Conservation (phyloP, 1,284 basidiomycete species). For the Tilletia setariae region DNA sequence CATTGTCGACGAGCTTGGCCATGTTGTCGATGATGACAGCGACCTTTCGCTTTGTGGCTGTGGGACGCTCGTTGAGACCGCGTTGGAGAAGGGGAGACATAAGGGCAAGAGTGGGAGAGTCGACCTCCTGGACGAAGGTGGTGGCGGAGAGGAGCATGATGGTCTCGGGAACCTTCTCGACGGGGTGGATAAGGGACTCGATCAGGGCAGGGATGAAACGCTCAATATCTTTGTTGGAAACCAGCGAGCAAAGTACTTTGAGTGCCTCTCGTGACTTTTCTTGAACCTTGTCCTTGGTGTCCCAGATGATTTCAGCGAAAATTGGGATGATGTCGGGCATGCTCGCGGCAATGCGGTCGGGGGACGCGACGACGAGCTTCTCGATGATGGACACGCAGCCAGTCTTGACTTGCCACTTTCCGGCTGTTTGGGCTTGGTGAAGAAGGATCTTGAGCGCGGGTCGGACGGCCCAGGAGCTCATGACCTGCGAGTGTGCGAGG, state of each 20-base stretch:
- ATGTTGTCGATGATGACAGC: slow-evolving; percentile 56
- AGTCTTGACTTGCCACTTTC: slow-evolving; percentile 99
- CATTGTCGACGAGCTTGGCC: slow-evolving; percentile 55
- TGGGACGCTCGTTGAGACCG: slow-evolving; percentile 66
- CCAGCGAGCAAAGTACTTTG: slow-evolving; percentile 65
- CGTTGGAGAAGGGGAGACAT: slow-evolving; percentile 97
- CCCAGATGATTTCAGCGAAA: slow-evolving; percentile 95
- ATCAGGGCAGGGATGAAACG: slow-evolving; percentile 76
- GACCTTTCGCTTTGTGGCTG: slow-evolving; percentile 55
- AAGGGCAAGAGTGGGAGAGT: slow-evolving; percentile 95
- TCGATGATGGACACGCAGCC: slow-evolving; percentile 81
- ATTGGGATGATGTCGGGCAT: slow-evolving; percentile 96
- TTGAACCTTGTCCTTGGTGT: slow-evolving; percentile 99
- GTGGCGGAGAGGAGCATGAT: slow-evolving; percentile 95
- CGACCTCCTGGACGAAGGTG: slow-evolving; percentile 99
- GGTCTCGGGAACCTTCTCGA: slow-evolving; percentile 96
- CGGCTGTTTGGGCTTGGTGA: slow-evolving; percentile 89
- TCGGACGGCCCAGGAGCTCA: slow-evolving; percentile 85
- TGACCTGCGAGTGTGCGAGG: slow-evolving; percentile 71
- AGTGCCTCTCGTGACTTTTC: slow-evolving; percentile 94
- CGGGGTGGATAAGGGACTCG: slow-evolving; percentile 95
- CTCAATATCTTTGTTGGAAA: slow-evolving; percentile 99
- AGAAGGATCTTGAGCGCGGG: slow-evolving; percentile 86
- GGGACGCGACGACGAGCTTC: slow-evolving; percentile 81
- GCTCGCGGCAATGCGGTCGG: slow-evolving; percentile 78